Conservation (phyloP, 2,329 filamentous ascomycete genomes). For the Pseudomassariella vexata region DNA sequence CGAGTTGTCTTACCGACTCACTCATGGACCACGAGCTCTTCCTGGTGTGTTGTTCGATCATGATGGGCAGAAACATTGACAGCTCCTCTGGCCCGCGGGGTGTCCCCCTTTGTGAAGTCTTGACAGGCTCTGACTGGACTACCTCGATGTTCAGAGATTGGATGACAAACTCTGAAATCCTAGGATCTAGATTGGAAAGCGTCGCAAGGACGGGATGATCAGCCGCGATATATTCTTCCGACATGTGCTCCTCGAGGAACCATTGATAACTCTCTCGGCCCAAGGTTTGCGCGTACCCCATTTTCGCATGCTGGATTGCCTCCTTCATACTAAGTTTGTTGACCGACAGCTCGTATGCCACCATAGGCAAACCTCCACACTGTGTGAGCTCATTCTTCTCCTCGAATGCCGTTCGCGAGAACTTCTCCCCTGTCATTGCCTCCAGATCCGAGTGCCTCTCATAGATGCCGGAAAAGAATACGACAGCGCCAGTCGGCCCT, state of each 20-base stretch:
- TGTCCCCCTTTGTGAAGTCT: conserved; percentile 2
- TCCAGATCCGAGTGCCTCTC: conserved; percentile 6
- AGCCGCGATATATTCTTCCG: conserved; percentile 17
- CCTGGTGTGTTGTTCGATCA: conserved; percentile 31
- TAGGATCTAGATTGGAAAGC: conserved; percentile 21
- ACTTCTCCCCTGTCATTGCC: conserved; percentile 23
- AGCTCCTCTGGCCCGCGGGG: conserved; percentile 18
- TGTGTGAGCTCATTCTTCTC: conserved; percentile 11
- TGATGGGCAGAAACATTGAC: conserved; percentile 32
- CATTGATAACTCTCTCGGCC: conserved; percentile 9
- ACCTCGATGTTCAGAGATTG: conserved; percentile 24
- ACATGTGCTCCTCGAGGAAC: conserved; percentile 18
- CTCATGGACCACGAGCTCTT: conserved; percentile 34
- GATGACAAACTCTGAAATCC: conserved; percentile 33
- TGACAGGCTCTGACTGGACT: conserved; percentile 19
- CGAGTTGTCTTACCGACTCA: conserved; percentile 26
- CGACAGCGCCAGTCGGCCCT: conserved; percentile 53
- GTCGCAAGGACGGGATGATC: conserved; percentile 17
- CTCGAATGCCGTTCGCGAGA: conserved; percentile 25
- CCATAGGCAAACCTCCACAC: conserved; percentile 23
- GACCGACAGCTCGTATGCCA: conserved; percentile 23
- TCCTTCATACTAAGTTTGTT: conserved; percentile 8
- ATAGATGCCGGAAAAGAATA: conserved; percentile 63
- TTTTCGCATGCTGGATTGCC: conserved; percentile 17
- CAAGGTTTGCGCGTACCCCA: conserved; percentile 10